These are phyloP conservation scores for Leishmania major DNA, from an alignment of 208 protist species.

Conservation along the genomic window DNA sequence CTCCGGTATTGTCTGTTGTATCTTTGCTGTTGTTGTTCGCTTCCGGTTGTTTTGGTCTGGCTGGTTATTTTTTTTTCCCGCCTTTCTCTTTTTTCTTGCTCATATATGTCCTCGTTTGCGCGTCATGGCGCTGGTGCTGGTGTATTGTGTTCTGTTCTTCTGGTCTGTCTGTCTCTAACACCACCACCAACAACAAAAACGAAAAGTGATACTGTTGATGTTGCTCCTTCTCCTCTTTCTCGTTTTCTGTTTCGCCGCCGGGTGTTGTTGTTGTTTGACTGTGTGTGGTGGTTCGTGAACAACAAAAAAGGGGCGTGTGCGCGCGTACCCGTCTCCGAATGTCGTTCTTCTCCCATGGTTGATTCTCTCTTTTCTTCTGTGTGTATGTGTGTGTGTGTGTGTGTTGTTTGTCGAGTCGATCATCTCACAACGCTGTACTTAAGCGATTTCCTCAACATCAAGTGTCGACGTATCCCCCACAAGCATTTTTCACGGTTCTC, in stretches of 20 bases:
- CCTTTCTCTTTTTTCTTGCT: too few species aligned
- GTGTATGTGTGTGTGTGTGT: conserved; percentile 7
- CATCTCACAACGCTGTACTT: conserved; percentile 7
- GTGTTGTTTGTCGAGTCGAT: conserved; percentile 9
- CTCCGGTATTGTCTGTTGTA: neutral
- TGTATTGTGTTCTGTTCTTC: too few species aligned
- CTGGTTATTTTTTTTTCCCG: too few species aligned
- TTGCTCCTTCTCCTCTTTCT: too few species aligned
- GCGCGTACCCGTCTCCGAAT: neutral
- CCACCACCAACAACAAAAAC: too few species aligned
- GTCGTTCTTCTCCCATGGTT: neutral
- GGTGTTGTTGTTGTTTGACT: neutral
- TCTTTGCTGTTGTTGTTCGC: neutral
- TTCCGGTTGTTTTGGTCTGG: neutral
- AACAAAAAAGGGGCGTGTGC: neutral
- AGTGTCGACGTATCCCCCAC: neutral
- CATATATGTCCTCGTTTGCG: too few species aligned
- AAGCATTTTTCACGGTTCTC: neutral
- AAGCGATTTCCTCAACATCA: neutral
- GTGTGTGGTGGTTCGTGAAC: neutral
- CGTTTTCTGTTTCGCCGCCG: too few species aligned
- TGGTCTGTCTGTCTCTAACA: too few species aligned
- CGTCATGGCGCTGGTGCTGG: too few species aligned
- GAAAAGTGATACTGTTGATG: too few species aligned
- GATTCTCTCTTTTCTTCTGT: neutral